phyloP scores from a whole-genome alignment of 2,329 filamentous ascomycete species.

The Penicillium sp. region DNA sequence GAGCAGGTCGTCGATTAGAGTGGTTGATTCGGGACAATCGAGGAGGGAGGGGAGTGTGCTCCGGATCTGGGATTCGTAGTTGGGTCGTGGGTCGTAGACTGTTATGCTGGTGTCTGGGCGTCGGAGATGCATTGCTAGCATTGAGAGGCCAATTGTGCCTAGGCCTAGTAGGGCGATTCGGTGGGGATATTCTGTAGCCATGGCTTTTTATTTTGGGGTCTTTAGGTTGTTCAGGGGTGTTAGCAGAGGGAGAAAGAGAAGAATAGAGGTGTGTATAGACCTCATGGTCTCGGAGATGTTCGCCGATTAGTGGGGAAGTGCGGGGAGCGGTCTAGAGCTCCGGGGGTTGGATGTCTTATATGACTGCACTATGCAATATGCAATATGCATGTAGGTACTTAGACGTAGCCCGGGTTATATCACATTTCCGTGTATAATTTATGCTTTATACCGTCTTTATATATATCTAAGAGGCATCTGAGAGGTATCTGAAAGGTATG shows the following conservation, averaged over 20 bases:
- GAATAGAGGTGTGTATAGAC: no score
- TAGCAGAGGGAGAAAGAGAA: neutral
- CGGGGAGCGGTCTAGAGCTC: neutral
- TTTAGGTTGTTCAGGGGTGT: neutral
- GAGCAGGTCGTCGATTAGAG: slow-evolving; percentile 22
- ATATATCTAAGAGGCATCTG: no score
- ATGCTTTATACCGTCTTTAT: no score
- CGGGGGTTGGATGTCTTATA: no score
- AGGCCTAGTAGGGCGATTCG: slow-evolving; percentile 36
- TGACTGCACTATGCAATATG: no score
- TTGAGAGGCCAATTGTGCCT: slow-evolving; percentile 54
- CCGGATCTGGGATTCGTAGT: slow-evolving; percentile 45
- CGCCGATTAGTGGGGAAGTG: neutral
- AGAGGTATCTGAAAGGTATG: no score
- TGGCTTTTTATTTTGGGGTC: neutral
- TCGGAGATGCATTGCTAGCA: slow-evolving; percentile 52
- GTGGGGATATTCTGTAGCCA: slow-evolving; percentile 15
- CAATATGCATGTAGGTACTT: no score
- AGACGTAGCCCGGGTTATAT: no score
- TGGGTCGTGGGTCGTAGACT: slow-evolving; percentile 51
- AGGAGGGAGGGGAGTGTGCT: slow-evolving; percentile 45
- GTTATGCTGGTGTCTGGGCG: slow-evolving; percentile 41
- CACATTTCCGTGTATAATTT: no score
- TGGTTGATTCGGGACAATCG: slow-evolving; percentile 1
- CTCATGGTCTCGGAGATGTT: neutral